Conservation (phyloP, 371 early-diverging fungal species). For the Saksenaea vasiformis region DNA sequence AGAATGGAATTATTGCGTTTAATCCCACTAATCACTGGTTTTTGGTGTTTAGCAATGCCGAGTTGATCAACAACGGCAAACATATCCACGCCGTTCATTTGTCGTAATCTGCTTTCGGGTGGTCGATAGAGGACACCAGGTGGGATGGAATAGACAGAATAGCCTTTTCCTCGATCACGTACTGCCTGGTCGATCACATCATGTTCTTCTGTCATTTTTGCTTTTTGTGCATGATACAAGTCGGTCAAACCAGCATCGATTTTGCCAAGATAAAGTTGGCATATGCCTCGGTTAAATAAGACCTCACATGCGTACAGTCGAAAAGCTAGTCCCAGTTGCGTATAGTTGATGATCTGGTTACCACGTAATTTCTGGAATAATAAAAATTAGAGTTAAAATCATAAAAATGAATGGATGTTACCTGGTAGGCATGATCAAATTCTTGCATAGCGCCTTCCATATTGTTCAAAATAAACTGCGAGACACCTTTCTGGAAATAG, state of each 20-base stretch:
- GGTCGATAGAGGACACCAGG: conserved; percentile 81
- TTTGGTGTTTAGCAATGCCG: conserved; percentile 6
- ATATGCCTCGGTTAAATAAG: conserved; percentile 87
- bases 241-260: conserved; percentile 76
- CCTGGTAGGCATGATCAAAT: conserved; percentile 69
- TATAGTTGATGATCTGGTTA: conserved; percentile 91
- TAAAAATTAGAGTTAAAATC: background rate
- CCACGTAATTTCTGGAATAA: conserved; percentile 75
- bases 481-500: conserved; percentile 89
- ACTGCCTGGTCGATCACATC: conserved; percentile 77
- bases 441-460: conserved; percentile 73
- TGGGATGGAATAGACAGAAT: conserved; percentile 80
- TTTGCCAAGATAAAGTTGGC: conserved; percentile 76
- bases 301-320: conserved; percentile 89
- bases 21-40: conserved; percentile 1
- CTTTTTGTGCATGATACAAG: conserved; percentile 72
- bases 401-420: conserved; percentile 16
- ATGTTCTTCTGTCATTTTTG: conserved; percentile 72
- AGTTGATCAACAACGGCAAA: conserved; percentile 25
- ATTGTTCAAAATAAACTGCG: conserved; percentile 65
- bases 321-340: conserved; percentile 88
- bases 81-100: conserved; percentile 37
- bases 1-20: conserved; percentile 39
- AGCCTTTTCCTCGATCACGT: conserved; percentile 68
- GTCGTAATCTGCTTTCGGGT: conserved; percentile 66